phyloP scores from a whole-genome alignment of 495 filamentous ascomycete genomes.

The Patellaria atrata region DNA sequence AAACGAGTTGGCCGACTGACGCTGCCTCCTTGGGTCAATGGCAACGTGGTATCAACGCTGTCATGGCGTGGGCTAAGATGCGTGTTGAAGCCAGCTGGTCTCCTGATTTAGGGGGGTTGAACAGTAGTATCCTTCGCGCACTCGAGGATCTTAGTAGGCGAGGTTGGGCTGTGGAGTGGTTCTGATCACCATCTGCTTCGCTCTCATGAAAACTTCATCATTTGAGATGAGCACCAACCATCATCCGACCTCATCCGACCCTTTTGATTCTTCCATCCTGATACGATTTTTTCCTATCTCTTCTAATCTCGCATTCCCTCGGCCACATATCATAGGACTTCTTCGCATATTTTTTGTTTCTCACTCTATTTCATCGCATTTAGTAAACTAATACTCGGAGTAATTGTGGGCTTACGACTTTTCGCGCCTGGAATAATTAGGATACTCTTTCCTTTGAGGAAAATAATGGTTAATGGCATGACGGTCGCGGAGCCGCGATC shows the following conservation, averaged over 20 bases:
- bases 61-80: slow-evolving; percentile 20
- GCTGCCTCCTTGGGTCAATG: slow-evolving; percentile 15
- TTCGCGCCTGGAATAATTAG: neutral
- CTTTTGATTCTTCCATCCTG: too few species aligned
- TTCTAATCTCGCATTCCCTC: neutral
- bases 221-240: neutral
- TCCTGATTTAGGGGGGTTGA: slow-evolving; percentile 9
- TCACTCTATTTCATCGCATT: neutral
- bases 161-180: slow-evolving; percentile 9
- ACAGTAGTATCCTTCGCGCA: slow-evolving; percentile 13
- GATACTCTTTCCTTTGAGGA: neutral
- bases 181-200: neutral
- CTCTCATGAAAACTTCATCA: neutral
- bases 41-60: slow-evolving; percentile 15
- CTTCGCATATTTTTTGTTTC: neutral
- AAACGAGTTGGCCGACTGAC: slow-evolving; percentile 12
- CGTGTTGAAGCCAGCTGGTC: slow-evolving; percentile 7
- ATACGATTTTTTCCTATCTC: slow-evolving; percentile 1
- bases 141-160: slow-evolving; percentile 15
- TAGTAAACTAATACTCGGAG: too few species aligned
- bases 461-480: neutral
- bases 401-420: neutral
- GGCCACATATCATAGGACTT: neutral
- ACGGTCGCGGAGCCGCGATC: neutral
- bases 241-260: too few species aligned